These are phyloP conservation scores for Triangularia setosa DNA, from an alignment of 2,329 filamentous ascomycete genomes.

Conservation along the genomic window DNA sequence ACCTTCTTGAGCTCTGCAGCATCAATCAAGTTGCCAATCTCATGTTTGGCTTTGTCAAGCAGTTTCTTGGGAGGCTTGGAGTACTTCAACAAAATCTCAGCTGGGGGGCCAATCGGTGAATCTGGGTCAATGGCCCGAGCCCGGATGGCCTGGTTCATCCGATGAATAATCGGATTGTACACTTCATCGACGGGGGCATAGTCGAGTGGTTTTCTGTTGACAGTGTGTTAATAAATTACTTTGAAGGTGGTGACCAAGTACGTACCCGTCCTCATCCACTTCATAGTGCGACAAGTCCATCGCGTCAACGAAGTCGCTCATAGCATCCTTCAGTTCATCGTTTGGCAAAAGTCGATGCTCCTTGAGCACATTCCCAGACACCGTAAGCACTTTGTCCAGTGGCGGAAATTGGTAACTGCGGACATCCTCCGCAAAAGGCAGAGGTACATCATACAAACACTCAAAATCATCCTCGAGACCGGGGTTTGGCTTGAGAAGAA, in stretches of 20 bases:
- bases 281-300: slow-evolving; percentile 80
- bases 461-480: slow-evolving; percentile 70
- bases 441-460: slow-evolving; percentile 81
- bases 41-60: slow-evolving; percentile 50
- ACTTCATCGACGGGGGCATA: slow-evolving; percentile 76
- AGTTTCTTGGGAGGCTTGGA: slow-evolving; percentile 68
- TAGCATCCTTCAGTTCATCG: slow-evolving; percentile 69
- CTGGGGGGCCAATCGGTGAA: slow-evolving; percentile 56
- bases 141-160: slow-evolving; percentile 80
- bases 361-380: slow-evolving; percentile 75
- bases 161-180: slow-evolving; percentile 82
- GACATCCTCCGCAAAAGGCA: slow-evolving; percentile 91
- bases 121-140: slow-evolving; percentile 74
- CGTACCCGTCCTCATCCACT: slow-evolving; percentile 70
- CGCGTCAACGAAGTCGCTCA: slow-evolving; percentile 86
- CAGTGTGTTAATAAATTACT: slow-evolving; percentile 1
- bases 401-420: slow-evolving; percentile 89
- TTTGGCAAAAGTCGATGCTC: slow-evolving; percentile 81
- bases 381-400: slow-evolving; percentile 78
- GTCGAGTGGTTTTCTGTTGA: slow-evolving; percentile 49
- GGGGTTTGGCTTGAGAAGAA: slow-evolving; percentile 72
- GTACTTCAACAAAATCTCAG: slow-evolving; percentile 66
- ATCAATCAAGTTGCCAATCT: slow-evolving; percentile 61
- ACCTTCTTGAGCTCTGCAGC: slow-evolving; percentile 84
- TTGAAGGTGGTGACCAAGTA: background rate